Evolutionary conservation across 2,329 filamentous ascomycete genomes (phyloP), one percentile per base, ranked within the genome.

Genomic region (Apiospora hydei): DNA sequence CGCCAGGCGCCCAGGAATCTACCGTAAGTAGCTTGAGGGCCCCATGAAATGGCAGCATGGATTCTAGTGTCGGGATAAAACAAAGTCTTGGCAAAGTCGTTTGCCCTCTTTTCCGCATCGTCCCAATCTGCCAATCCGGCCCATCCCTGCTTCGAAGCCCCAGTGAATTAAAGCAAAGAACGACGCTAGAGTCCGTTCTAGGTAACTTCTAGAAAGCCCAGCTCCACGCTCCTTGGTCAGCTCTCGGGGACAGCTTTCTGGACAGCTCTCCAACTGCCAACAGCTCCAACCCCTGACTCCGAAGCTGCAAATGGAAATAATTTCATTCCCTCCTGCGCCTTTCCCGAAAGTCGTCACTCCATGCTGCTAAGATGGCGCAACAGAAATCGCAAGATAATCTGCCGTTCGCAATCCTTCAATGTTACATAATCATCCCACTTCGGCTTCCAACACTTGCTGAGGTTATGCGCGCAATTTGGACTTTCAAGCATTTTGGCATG

Each of bases 81-180:
- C 24, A 14, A 30, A 24, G 13, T 38, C 51, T 53, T 53, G 51
- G 51, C 51, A 38, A 38, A 53, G 24, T 53, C 13, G 24, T 26
- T 53, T 53, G 24, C 51, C 51, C 51, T 30, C 51, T 34, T 34
- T 57, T 57, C 16, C 51, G 51, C 51, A 57, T 57, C 51, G 51
- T 57, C 51, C 51, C 51, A 57, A 34, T 57, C 51, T 5, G 8
- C 21, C 18, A 8, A 49, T 21, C 53, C 53, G n/a, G 21, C 46
- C 8, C 49, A 26, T 61, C 53, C 53, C 53, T 61, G 53, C 53
- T 38, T 8, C 4, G 30, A 34, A 11, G 49, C 49, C 30, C 53
- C 53, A 61, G 53, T 61, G 38, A 38, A 61, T 26, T 30, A 26
- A 26, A 53, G 49, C 49, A 53, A 26, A 5, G 11, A 26, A 34